Conservation (phyloP, 2,329 filamentous ascomycete genomes). For the Aspergillus ochraceoroseus region DNA sequence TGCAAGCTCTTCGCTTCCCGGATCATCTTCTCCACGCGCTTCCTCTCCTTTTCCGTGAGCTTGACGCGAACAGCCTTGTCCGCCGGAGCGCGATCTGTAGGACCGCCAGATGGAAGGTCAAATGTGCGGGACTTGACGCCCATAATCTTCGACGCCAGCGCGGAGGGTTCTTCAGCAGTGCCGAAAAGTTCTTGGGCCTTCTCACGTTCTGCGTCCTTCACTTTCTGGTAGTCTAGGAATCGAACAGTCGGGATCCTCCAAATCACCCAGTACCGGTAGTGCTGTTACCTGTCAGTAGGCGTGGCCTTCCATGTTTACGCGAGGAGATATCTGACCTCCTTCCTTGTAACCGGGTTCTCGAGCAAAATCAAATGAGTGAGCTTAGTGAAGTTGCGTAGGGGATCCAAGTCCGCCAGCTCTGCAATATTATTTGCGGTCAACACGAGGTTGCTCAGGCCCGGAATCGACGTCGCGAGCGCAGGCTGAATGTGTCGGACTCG, state of each 20-base stretch:
- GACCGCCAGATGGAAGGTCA: constrained; percentile 45
- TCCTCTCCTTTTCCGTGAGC: constrained; percentile 82
- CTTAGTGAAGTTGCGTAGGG: constrained; percentile 62
- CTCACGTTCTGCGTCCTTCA: constrained; percentile 76
- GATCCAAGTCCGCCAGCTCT: constrained; percentile 83
- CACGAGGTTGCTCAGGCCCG: constrained; percentile 75
- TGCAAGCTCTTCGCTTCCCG: constrained; percentile 81
- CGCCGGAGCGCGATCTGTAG: constrained; percentile 40
- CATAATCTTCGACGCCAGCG: constrained; percentile 78
- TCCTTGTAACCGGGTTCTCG: constrained; percentile 86
- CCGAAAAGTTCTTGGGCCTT: constrained; percentile 79
- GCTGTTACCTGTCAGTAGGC: constrained; percentile 50
- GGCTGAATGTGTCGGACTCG: constrained; percentile 77
- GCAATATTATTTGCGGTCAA: constrained; percentile 75
- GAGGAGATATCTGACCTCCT: constrained; percentile 62
- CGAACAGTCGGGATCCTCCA: constrained; percentile 80
- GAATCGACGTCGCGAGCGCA: constrained; percentile 67
- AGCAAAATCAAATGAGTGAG: constrained; percentile 75
- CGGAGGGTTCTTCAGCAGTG: constrained; percentile 67
- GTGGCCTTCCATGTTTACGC: background rate
- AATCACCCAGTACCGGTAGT: constrained; percentile 89
- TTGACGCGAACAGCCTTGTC: constrained; percentile 71
- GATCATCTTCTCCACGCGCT: constrained; percentile 79
- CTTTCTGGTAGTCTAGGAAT: constrained; percentile 88
- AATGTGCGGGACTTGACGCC: constrained; percentile 75